phyloP scores from a whole-genome alignment of 169 alveolate genomes.

The Fabrea salina region DNA sequence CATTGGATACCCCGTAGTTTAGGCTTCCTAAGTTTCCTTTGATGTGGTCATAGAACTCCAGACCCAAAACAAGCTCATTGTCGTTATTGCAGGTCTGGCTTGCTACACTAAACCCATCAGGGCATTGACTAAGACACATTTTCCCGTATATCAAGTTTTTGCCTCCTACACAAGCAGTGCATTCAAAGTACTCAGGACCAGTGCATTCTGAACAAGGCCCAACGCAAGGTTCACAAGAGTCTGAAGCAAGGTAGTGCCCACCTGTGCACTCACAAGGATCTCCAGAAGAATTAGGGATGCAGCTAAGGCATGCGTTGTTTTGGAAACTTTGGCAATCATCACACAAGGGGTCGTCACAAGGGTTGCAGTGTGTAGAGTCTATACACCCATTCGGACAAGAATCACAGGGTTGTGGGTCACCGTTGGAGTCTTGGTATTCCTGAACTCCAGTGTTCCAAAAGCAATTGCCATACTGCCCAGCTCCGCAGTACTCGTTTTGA shows the following conservation, averaged over 20 bases:
- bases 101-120: not conserved
- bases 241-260: not conserved
- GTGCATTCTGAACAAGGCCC: not conserved
- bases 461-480: not conserved
- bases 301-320: not conserved
- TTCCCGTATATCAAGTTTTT: not conserved
- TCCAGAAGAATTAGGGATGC: not conserved
- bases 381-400: not conserved
- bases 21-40: too few relatives aligned
- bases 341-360: not conserved
- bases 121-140: not conserved
- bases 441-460: not conserved
- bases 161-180: not conserved
- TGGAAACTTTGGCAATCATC: not conserved
- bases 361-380: not conserved
- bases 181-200: not conserved
- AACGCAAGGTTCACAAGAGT: not conserved
- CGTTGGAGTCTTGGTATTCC: not conserved
- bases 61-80: too few relatives aligned
- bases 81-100: too few relatives aligned
- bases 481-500: not conserved
- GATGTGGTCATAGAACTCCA: too few relatives aligned
- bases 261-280: not conserved
- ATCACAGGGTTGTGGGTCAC: not conserved
- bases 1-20: not conserved